These are phyloP conservation scores for Leucogyrophana mollusca DNA, from an alignment of 768 basidiomycete species.

Conservation along the genomic window DNA sequence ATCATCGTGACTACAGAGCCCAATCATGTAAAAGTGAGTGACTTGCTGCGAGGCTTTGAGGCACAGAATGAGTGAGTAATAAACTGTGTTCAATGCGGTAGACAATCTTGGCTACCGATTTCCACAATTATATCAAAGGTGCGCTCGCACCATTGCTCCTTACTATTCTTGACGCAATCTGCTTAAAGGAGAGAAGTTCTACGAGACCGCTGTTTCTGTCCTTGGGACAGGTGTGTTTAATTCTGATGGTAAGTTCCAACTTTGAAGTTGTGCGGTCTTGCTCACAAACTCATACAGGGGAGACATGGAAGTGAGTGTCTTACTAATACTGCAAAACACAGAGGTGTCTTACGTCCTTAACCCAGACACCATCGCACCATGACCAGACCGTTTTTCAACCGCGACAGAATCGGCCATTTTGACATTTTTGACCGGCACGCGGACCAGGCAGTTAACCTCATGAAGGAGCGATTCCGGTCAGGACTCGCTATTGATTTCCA, in stretches of 20 bases:
- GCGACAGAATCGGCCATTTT: slow-evolving; percentile 60
- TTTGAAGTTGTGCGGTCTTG: background rate
- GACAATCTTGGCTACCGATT: slow-evolving; percentile 42
- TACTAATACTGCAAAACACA: background rate
- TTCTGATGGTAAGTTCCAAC: slow-evolving; percentile 38
- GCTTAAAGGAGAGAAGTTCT: slow-evolving; percentile 31
- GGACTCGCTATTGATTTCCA: slow-evolving; percentile 62
- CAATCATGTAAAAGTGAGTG: slow-evolving; percentile 40
- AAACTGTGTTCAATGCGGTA: slow-evolving; percentile 15
- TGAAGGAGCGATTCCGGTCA: slow-evolving; percentile 40
- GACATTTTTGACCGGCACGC: slow-evolving; percentile 59
- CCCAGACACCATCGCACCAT: slow-evolving; percentile 61
- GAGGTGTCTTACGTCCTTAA: background rate
- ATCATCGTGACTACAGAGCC: slow-evolving; percentile 49
- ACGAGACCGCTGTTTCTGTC: slow-evolving; percentile 27
- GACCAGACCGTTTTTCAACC: slow-evolving; percentile 69
- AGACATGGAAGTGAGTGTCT: slow-evolving; percentile 62
- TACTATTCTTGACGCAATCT: background rate
- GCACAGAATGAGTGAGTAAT: background rate
- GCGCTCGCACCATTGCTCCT: background rate
- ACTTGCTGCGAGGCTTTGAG: no score
- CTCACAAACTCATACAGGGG: slow-evolving; percentile 37
- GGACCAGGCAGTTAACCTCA: slow-evolving; percentile 42
- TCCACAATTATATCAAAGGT: slow-evolving; percentile 45
- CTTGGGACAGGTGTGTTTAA: slow-evolving; percentile 58